Conservation (phyloP, 164 flowering plant genomes). For the Amborella trichopoda region DNA sequence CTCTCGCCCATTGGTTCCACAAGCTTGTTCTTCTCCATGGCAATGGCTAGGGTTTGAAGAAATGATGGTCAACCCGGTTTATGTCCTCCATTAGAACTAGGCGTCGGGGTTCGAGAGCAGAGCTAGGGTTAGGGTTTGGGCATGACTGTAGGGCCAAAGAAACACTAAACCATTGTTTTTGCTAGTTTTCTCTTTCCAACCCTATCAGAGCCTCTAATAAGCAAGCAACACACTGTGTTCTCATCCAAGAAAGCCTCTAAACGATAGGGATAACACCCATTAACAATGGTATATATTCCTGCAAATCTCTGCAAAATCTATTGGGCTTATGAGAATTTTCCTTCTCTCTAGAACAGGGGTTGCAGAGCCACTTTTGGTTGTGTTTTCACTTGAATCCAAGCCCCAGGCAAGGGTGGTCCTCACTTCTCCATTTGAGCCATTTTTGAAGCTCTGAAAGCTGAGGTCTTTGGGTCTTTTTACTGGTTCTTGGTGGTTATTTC, state of each 20-base stretch:
- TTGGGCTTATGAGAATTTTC: slow-evolving; percentile 3
- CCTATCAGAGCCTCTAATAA: slow-evolving; percentile 52
- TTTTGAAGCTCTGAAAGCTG: slow-evolving; percentile 14
- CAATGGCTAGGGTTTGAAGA: slow-evolving; percentile 27
- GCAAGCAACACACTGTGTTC: slow-evolving; percentile 37
- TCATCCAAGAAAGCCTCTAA: slow-evolving; percentile 28
- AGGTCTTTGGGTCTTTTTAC: slow-evolving; percentile 5
- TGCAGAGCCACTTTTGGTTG: no score
- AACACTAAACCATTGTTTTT: slow-evolving; percentile 29
- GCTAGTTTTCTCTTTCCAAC: slow-evolving; percentile 62
- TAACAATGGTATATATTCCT: slow-evolving; percentile 69
- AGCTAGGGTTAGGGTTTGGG: slow-evolving; percentile 21
- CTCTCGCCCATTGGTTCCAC: slow-evolving; percentile 13
- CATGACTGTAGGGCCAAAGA: slow-evolving; percentile 39
- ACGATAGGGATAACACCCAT: slow-evolving; percentile 32
- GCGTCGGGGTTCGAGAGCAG: slow-evolving; percentile 21
- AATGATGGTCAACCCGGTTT: slow-evolving; percentile 39
- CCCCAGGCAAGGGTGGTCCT: slow-evolving; percentile 75
- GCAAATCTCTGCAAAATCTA: slow-evolving; percentile 21
- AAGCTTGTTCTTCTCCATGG: slow-evolving; percentile 20
- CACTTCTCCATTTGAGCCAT: slow-evolving; percentile 16
- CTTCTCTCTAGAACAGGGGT: slow-evolving; percentile 12
- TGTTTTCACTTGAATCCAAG: no score
- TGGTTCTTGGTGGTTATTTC: slow-evolving; percentile 9
- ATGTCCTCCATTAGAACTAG: slow-evolving; percentile 50